phyloP scores from a whole-genome alignment of 2,329 filamentous ascomycete species.

The Diaporthe sp. region DNA sequence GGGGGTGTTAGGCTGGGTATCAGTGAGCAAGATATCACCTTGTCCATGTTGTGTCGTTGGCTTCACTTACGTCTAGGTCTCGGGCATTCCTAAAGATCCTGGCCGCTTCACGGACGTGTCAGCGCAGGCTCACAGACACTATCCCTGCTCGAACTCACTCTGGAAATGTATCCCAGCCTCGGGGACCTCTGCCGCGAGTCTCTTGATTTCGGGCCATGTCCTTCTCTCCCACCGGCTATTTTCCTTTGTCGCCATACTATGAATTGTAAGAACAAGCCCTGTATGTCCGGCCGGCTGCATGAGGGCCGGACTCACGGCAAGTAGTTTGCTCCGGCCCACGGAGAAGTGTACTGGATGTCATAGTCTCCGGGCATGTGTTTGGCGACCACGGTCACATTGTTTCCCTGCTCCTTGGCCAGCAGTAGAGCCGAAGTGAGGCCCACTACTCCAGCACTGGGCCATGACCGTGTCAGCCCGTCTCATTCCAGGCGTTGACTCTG shows the following conservation, averaged over 20 bases:
- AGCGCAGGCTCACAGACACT: background rate
- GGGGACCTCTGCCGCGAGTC: conserved; percentile 74
- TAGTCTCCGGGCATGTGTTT: conserved; percentile 97
- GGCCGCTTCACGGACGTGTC: conserved; percentile 54
- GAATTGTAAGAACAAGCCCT: conserved; percentile 37
- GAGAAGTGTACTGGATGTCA: conserved; percentile 90
- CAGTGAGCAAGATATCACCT: background rate
- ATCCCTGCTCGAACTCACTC: conserved; percentile 55
- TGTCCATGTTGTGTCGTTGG: background rate
- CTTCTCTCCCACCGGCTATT: conserved; percentile 71
- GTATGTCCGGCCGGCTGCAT: conserved; percentile 23
- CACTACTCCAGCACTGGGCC: conserved; percentile 61
- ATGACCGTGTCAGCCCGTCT: background rate
- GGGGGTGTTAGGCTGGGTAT: background rate
- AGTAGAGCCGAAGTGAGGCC: conserved; percentile 66
- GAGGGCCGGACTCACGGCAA: conserved; percentile 70
- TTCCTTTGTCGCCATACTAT: conserved; percentile 59
- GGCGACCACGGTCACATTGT: conserved; percentile 61
- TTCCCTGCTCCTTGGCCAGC: conserved; percentile 59
- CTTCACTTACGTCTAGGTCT: conserved; percentile 61
- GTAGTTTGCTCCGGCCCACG: conserved; percentile 89
- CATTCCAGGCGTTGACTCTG: background rate
- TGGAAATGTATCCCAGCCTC: conserved; percentile 88
- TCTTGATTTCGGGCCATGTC: conserved; percentile 75
- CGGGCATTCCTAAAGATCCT: conserved; percentile 70